Base-by-base conservation (phyloP, 768 basidiomycete species). In the Nidularia pulvinata region DNA sequence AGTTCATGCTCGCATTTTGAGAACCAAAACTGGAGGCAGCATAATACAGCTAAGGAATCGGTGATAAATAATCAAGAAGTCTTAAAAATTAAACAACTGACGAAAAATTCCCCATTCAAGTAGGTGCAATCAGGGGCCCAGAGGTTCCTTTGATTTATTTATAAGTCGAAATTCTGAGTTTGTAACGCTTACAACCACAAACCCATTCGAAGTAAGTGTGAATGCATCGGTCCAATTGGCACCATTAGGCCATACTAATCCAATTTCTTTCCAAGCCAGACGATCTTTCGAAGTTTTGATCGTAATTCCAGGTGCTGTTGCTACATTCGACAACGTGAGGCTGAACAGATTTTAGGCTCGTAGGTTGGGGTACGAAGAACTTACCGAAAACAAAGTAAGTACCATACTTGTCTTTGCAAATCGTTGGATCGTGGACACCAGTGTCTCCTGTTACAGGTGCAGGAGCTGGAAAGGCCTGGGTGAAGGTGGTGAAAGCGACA, bases 11-110 rank as follows among this genome's bases (percentile, higher is more conserved):
- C 58, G 75, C 76, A 7, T 78, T 78, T 60, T 80, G 76, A 0
- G 78, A 80, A 14, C 81, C 82, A 59, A 82, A 82, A 48, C 71
- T 76, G 1, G 81, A 82, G 1, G 82, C 81, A 1, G 81, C 64
- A 59, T 82, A 83, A 64, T 81, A 83, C 4, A 82, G 65, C 81
- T 82, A 46, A 19, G 19, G 19, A 19, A 19, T 19, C 19, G 19
- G 19, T 19, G 19, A 19, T 19, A 19, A 19, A 19, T 19, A 19
- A 19, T 19, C 19, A 19, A 19, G 19, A 19, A 19, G 19, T 19
- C 19, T 19, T 19, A 19, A 19, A 19, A 19, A 19, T 19, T 19
- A 19, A 19, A 19, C 19, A 19, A 19, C 19, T 19, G 19, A 19
- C 19, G 19, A 19, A 19, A 19, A 19, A 19, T 19, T 19, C 19